Percentiles rank a stretch among this genome's conserved stretches.
Conservation (phyloP, 805 yeast genomes). For the Saccharomycopsis synnaedendra region DNA sequence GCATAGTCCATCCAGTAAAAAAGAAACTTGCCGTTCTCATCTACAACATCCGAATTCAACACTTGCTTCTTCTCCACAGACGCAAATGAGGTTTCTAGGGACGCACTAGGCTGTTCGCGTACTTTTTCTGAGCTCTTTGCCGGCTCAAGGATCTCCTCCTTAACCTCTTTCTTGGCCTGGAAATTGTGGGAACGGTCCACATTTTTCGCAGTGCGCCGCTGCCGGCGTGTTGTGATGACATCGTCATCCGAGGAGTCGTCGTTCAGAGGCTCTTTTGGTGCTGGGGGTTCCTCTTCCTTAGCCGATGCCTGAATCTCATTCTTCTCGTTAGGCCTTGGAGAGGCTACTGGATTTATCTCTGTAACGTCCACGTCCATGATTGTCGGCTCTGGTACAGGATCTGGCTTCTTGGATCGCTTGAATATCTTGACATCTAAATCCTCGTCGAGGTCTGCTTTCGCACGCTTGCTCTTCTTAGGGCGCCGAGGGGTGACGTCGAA, state of each 20-base stretch:
- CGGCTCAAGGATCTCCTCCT: conserved; percentile 1
- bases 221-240: conserved; percentile 41
- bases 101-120: conserved; percentile 6
- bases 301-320: background rate
- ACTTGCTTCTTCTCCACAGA: too few species aligned
- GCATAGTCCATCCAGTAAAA: conserved; percentile 89
- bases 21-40: conserved; percentile 39
- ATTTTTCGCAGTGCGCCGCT: conserved; percentile 32
- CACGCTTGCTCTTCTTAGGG: background rate
- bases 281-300: background rate
- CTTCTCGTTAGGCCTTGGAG: background rate
- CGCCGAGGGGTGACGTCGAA: conserved; percentile 24
- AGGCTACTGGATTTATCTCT: too few species aligned
- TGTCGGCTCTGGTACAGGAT: too few species aligned
- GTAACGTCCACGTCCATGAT: too few species aligned
- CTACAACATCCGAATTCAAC: conserved; percentile 22
- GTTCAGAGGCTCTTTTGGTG: background rate
- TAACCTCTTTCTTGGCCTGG: conserved; percentile 19
- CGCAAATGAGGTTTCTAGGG: too few species aligned
- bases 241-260: conserved; percentile 4
- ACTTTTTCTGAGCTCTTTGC: conserved; percentile 5
- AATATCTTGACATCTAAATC: background rate
- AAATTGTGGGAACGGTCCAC: conserved; percentile 33
- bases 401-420: conserved; percentile 1
- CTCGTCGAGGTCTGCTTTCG: background rate